These are phyloP conservation scores for Hortiboletus campestris DNA, from an alignment of 768 basidiomycete species.

Conservation along the genomic window DNA sequence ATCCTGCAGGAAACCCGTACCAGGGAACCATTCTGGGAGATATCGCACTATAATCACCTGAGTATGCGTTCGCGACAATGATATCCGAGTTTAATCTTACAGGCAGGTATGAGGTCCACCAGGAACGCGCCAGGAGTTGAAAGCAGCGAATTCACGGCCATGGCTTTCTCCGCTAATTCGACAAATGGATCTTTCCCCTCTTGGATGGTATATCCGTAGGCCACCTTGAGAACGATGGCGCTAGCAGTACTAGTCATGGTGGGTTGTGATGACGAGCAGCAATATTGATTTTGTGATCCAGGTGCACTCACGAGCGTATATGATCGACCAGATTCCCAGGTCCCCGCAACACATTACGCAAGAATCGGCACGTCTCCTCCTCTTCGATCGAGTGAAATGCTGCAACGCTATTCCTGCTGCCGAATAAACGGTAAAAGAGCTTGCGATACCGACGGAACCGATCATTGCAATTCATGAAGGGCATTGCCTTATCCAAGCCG, in stretches of 20 bases:
- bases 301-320: conserved; percentile 19
- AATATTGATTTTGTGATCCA: neutral
- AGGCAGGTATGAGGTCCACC: conserved; percentile 20
- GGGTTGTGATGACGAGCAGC: neutral
- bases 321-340: conserved; percentile 18
- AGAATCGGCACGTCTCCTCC: conserved; percentile 16
- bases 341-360: conserved; percentile 13
- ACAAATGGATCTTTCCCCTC: conserved; percentile 38
- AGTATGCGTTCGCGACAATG: neutral
- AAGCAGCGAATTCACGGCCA: conserved; percentile 11
- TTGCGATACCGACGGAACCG: conserved; percentile 17
- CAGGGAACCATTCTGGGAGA: conserved; percentile 37
- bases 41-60: conserved; percentile 20
- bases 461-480: conserved; percentile 8
- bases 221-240: conserved; percentile 36
- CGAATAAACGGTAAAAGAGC: conserved; percentile 3
- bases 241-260: conserved; percentile 7
- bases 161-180: conserved; percentile 24
- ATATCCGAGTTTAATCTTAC: conserved; percentile 1
- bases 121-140: conserved; percentile 14
- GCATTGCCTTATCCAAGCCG: conserved; percentile 11
- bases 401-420: conserved; percentile 6
- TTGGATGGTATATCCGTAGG: conserved; percentile 41
- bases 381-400: conserved; percentile 17
- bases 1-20: conserved; percentile 33